Percentiles rank a stretch among this genome's conserved stretches.
Evolutionary conservation across 1,284 basidiomycete species (phyloP).

Genomic region (Peniophora sp.): DNA sequence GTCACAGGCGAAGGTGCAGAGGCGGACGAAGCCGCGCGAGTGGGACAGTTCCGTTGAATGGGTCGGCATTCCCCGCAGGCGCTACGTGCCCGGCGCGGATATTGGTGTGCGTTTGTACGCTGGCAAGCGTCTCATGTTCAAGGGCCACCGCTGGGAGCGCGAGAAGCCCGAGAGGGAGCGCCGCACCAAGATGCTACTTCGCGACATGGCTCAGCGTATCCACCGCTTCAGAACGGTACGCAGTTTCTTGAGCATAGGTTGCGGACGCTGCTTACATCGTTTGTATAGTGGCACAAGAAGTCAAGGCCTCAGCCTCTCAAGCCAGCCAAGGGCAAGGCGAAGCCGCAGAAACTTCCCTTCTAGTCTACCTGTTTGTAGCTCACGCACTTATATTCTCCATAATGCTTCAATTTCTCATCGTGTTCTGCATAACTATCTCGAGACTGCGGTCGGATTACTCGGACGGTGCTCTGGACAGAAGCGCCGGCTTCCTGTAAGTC

Average conservation of each 20-base stretch:
- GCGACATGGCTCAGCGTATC: slow-evolving; percentile 60
- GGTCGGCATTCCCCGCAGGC: slow-evolving; percentile 46
- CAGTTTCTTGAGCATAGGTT: slow-evolving; percentile 11
- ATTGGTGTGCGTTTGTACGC: slow-evolving; percentile 60
- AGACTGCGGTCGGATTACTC: no score
- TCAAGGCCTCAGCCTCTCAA: slow-evolving; percentile 7
- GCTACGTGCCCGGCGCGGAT: slow-evolving; percentile 40
- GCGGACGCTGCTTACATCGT: slow-evolving; percentile 3
- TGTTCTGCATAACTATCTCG: no score
- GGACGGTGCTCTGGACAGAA: no score
- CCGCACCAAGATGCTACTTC: slow-evolving; percentile 47
- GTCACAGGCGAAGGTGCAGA: not conserved
- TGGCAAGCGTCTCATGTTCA: slow-evolving; percentile 75
- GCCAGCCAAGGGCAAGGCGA: slow-evolving; percentile 5
- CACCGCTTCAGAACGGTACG: slow-evolving; percentile 56
- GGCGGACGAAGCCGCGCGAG: slow-evolving; percentile 2
- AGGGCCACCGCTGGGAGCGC: slow-evolving; percentile 78
- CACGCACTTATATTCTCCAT: no score
- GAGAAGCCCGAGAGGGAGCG: slow-evolving; percentile 33
- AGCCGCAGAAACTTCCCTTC: slow-evolving; percentile 16
- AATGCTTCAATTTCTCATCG: no score
- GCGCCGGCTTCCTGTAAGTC: no score
- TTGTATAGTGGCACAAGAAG: slow-evolving; percentile 35
- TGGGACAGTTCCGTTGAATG: slow-evolving; percentile 43
- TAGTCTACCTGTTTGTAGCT: slow-evolving; percentile 3